Base-by-base conservation (phyloP, 2,329 filamentous ascomycete genomes). In the Immersiporthe knoxdaviesiana region DNA sequence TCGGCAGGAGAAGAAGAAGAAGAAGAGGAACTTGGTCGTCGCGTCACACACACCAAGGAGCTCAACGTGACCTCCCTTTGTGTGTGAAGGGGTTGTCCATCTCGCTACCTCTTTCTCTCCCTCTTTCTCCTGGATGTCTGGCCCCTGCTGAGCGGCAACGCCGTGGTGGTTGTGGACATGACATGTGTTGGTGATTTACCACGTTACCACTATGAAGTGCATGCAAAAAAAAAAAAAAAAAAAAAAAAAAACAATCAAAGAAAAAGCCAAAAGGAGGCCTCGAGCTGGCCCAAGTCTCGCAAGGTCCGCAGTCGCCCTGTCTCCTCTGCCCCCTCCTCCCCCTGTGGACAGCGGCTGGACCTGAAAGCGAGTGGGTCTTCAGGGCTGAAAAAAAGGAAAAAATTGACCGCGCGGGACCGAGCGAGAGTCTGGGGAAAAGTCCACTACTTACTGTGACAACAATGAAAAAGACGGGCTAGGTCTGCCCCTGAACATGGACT, bases 401-500 rank as follows among this genome's bases (percentile, higher is more conserved):
- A 44, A 37, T 6, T 8, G 35, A 41, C 50, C 24, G 8, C 18
- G 24, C 63, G 54, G 50, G 58, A 56, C 63, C 54, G 52, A 64
- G 47, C 65, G 47, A 67, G 44, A 70, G 68, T 68, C 68, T 56
- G 68, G 68, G 68, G 68, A 68, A 70, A 70, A 44, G 27, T 61
- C n/a, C 52, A 52, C 63, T 65, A 65, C 44, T 35, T 14, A 39
- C 6, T 12, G 11, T n/a, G 37, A 39, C 37, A 35, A 35, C 50
- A 56, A 39, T 16, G n/a, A 61, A 60, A 41, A n/a, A 37, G 24
- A 41, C 44, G 30, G 41, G 21, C 30, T 44, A 59, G 65, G 65
- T 32, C 67, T 60, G 50, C 64, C 60, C 60, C 39, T 60, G 59
- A 21, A 14, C 24, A 35, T 21, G 39, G 44, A 41, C 41, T 41